Evolutionary conservation across 116 monocot genomes (phyloP).

Genomic region (Iris pallida): DNA sequence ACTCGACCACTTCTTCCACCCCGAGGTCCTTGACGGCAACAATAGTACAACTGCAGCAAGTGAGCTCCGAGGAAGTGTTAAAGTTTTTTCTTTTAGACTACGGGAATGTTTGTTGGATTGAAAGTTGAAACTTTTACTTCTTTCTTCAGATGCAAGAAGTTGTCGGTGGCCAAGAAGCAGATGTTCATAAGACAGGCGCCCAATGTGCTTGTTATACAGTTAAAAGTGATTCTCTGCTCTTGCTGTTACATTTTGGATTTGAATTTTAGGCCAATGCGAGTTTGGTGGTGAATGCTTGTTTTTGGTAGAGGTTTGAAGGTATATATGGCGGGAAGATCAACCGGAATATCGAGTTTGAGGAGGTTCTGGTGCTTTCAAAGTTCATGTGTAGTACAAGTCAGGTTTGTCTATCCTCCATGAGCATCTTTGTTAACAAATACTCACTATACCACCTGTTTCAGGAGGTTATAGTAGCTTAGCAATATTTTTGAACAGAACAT

Average conservation of each 20-base stretch:
- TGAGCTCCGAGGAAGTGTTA: constrained; percentile 6
- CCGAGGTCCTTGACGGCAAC: constrained; percentile 73
- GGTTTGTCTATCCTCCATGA: constrained; percentile 26
- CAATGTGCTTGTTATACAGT: constrained; percentile 95
- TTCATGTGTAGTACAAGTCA: constrained; percentile 68
- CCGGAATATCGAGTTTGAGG: constrained; percentile 82
- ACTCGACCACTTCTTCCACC: constrained; percentile 68
- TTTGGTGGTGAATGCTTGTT: background rate
- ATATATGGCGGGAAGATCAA: constrained; percentile 84
- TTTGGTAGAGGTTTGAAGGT: constrained; percentile 85
- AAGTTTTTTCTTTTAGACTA: background rate
- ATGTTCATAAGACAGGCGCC: constrained; percentile 79
- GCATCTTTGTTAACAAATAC: too few species aligned
- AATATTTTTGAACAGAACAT: too few species aligned
- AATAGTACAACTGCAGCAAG: constrained; percentile 87
- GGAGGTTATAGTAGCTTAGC: too few species aligned
- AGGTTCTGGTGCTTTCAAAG: constrained; percentile 58
- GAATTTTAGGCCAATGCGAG: background rate
- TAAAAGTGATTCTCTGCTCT: constrained; percentile 57
- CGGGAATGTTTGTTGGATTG: too few species aligned
- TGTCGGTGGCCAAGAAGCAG: constrained; percentile 81
- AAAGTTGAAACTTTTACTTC: background rate
- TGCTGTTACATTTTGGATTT: background rate
- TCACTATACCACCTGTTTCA: too few species aligned
- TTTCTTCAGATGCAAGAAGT: constrained; percentile 71